Percentiles rank a stretch among this genome's conserved stretches.
Conservation (phyloP, 2,329 filamentous ascomycete genomes). For the Fusarium decemcellulare region DNA sequence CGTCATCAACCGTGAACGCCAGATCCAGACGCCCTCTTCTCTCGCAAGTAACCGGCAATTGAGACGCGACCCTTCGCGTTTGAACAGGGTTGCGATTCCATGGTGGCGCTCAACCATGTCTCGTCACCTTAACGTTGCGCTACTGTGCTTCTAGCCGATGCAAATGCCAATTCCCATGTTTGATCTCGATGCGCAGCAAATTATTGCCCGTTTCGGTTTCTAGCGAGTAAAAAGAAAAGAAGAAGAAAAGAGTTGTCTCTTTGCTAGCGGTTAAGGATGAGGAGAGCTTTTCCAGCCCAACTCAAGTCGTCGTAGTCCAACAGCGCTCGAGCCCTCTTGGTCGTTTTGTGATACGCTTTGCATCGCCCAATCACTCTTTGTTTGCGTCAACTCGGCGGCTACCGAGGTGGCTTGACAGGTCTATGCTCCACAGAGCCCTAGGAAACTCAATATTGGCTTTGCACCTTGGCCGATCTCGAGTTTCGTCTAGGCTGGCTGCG, state of each 20-base stretch:
- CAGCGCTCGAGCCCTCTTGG: no score
- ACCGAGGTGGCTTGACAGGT: constrained; percentile 5
- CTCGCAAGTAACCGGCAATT: not conserved
- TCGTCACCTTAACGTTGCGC: not conserved
- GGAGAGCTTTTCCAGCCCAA: no score
- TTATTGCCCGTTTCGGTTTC: not conserved
- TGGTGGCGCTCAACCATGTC: constrained; percentile 4
- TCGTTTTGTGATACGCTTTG: not conserved
- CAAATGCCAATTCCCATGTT: not conserved
- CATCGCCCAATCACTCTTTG: not conserved
- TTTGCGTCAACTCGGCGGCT: not conserved
- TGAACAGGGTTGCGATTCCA: constrained; percentile 2
- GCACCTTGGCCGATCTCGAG: not conserved
- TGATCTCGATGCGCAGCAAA: not conserved
- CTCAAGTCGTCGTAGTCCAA: no score
- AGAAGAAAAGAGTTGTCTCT: no score
- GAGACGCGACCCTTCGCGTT: not conserved
- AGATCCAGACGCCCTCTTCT: not conserved
- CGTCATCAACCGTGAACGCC: not conserved
- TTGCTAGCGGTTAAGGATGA: no score
- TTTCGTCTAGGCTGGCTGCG: not conserved
- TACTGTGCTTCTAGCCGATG: not conserved
- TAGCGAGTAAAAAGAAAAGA: no score
- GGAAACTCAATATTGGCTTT: not conserved
- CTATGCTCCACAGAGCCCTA: not conserved